phyloP scores from a whole-genome alignment of 257 asterid species.

The Agastache rugosa region DNA sequence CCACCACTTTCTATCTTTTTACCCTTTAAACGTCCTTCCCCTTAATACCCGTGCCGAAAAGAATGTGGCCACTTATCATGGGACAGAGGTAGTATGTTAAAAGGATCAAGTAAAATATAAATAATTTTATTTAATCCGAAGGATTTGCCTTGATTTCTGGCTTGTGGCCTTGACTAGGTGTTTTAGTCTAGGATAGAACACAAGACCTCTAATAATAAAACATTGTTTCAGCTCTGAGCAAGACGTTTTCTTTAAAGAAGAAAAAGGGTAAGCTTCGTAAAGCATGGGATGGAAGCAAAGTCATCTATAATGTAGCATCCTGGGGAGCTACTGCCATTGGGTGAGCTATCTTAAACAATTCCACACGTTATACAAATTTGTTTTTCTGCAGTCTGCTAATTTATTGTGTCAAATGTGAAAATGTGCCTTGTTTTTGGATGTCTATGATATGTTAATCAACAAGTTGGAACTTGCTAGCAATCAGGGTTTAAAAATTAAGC shows the following conservation, averaged over 20 bases:
- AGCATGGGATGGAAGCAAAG: constrained; percentile 99
- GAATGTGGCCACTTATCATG: too few species aligned
- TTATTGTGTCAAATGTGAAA: not conserved
- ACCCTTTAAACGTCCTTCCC: too few species aligned
- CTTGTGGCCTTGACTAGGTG: constrained; percentile 12
- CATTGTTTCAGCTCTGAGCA: constrained; percentile 78
- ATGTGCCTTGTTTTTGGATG: not conserved
- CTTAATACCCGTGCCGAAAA: too few species aligned
- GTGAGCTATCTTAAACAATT: constrained; percentile 54
- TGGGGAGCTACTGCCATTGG: constrained; percentile 99
- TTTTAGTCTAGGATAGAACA: constrained; percentile 23
- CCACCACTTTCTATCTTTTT: too few species aligned
- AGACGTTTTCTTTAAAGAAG: constrained; percentile 88
- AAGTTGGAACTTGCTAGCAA: constrained; percentile 3
- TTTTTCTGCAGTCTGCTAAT: constrained; percentile 13
- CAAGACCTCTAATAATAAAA: constrained; percentile 33
- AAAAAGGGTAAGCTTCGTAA: constrained; percentile 89
- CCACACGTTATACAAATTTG: constrained; percentile 1
- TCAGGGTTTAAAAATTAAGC: not conserved
- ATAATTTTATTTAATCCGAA: not conserved
- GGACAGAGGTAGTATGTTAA: too few species aligned
- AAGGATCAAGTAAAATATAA: constrained; percentile 11
- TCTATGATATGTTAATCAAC: constrained; percentile 7
- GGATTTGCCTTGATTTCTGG: constrained; percentile 11
- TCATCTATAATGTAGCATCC: constrained; percentile 90